These are phyloP conservation scores for Fistulina hepatica DNA, from an alignment of 1,284 basidiomycete species.

Conservation along the genomic window DNA sequence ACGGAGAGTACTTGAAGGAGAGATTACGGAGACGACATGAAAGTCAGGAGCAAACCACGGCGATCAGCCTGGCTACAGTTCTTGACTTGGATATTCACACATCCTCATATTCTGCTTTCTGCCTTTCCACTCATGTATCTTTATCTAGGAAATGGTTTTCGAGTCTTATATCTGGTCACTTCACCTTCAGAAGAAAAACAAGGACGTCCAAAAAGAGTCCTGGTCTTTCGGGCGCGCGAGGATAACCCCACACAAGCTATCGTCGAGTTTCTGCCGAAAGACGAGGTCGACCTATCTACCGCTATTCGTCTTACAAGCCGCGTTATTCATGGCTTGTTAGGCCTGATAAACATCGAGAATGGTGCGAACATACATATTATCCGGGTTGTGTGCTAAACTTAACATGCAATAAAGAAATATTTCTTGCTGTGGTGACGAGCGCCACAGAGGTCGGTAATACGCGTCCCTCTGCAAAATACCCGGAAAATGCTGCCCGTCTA, in stretches of 20 bases:
- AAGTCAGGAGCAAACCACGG: background rate
- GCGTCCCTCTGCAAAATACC: constrained; percentile 42
- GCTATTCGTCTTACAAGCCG: constrained; percentile 53
- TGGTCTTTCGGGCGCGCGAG: constrained; percentile 61
- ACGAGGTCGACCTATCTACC: constrained; percentile 57
- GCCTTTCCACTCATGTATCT: constrained; percentile 44
- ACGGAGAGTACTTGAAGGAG: background rate
- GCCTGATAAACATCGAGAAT: constrained; percentile 59
- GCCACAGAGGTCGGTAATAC: constrained; percentile 73
- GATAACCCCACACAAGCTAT: constrained; percentile 51
- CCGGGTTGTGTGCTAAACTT: constrained; percentile 3
- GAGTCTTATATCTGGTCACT: constrained; percentile 63
- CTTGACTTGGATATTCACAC: background rate
- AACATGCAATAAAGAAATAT: constrained; percentile 52
- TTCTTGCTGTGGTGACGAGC: constrained; percentile 66
- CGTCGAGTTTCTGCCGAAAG: constrained; percentile 72
- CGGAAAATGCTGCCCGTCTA: constrained; percentile 62
- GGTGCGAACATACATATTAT: constrained; percentile 30
- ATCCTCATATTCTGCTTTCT: background rate
- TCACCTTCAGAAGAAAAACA: constrained; percentile 50
- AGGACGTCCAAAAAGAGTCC: constrained; percentile 47
- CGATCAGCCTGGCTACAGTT: constrained; percentile 1
- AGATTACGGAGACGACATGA: constrained; percentile 4
- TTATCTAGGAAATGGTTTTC: constrained; percentile 53
- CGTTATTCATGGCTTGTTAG: constrained; percentile 73